These are phyloP conservation scores for Viola pubescens DNA, from an alignment of 441 rosid genomes.

Conservation along the genomic window DNA sequence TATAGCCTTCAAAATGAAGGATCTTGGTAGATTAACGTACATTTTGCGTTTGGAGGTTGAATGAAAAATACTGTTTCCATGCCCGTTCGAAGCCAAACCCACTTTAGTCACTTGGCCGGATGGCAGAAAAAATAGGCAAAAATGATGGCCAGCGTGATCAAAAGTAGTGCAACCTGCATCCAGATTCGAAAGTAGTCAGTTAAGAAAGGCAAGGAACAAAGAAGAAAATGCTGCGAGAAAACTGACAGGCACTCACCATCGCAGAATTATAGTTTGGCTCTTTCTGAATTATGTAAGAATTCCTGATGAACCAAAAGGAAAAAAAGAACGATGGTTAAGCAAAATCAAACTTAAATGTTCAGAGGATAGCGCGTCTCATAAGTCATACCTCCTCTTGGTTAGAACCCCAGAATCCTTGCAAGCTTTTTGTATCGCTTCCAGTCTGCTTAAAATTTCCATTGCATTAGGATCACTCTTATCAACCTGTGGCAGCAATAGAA, in stretches of 20 bases:
- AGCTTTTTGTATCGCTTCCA: conserved; percentile 58
- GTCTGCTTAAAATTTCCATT: conserved; percentile 41
- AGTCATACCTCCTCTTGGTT: conserved; percentile 33
- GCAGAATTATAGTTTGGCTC: conserved; percentile 22
- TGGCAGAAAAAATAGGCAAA: conserved; percentile 30
- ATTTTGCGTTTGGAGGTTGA: no score
- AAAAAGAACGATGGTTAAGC: conserved; percentile 7
- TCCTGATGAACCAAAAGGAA: conserved; percentile 32
- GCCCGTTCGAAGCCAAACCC: conserved; percentile 4
- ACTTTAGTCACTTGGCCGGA: conserved; percentile 26
- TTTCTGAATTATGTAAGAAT: conserved; percentile 35
- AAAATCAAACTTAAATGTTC: background rate
- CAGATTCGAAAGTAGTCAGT: background rate
- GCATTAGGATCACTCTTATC: conserved; percentile 70
- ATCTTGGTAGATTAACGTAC: no score
- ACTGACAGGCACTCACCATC: conserved; percentile 34
- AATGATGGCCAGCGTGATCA: conserved; percentile 51
- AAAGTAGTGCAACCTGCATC: conserved; percentile 43
- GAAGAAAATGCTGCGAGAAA: background rate
- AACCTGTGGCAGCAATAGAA: conserved; percentile 34
- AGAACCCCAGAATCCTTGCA: conserved; percentile 65
- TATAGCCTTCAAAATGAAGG: no score
- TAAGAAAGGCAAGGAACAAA: background rate
- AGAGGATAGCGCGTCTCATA: conserved; percentile 16
- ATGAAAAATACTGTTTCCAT: background rate